Conservation (phyloP, 169 alveolate genomes). For the Plasmodium blacklocki region DNA sequence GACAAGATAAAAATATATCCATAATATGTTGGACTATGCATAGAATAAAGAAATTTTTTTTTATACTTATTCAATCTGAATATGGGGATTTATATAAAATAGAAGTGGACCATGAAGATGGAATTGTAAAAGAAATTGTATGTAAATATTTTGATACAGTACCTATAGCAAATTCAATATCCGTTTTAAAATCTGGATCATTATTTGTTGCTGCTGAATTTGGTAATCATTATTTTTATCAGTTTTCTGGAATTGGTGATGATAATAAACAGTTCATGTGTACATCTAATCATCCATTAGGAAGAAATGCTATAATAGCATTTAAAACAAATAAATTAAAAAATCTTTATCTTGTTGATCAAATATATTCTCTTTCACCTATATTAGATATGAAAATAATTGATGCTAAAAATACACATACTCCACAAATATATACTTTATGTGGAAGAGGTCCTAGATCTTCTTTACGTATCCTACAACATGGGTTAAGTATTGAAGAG, state of each 20-base stretch:
- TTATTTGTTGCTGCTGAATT: slow-evolving; percentile 97
- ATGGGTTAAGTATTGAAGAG: slow-evolving; percentile 96
- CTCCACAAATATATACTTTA: slow-evolving; percentile 88
- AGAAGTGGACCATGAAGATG: slow-evolving; percentile 91
- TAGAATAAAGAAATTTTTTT: slow-evolving; percentile 94
- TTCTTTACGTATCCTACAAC: slow-evolving; percentile 94
- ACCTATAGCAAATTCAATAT: slow-evolving; percentile 92
- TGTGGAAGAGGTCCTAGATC: slow-evolving; percentile 98
- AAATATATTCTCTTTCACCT: slow-evolving; percentile 94
- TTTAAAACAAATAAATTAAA: slow-evolving; percentile 93
- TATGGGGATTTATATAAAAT: slow-evolving; percentile 96
- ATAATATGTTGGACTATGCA: slow-evolving; percentile 93
- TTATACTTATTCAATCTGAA: slow-evolving; percentile 95
- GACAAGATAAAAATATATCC: slow-evolving; percentile 89
- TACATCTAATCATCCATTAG: slow-evolving; percentile 92
- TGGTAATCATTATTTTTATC: slow-evolving; percentile 94
- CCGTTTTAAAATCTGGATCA: slow-evolving; percentile 96
- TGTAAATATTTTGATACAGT: slow-evolving; percentile 97
- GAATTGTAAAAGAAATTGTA: slow-evolving; percentile 89
- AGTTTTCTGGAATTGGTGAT: slow-evolving; percentile 87
- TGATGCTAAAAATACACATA: slow-evolving; percentile 90
- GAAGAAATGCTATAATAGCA: slow-evolving; percentile 89
- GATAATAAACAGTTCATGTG: slow-evolving; percentile 90
- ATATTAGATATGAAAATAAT: slow-evolving; percentile 96
- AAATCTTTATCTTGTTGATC: slow-evolving; percentile 92